Conservation (phyloP, 352 stramenopile species). For the Blastocystis sp. region DNA sequence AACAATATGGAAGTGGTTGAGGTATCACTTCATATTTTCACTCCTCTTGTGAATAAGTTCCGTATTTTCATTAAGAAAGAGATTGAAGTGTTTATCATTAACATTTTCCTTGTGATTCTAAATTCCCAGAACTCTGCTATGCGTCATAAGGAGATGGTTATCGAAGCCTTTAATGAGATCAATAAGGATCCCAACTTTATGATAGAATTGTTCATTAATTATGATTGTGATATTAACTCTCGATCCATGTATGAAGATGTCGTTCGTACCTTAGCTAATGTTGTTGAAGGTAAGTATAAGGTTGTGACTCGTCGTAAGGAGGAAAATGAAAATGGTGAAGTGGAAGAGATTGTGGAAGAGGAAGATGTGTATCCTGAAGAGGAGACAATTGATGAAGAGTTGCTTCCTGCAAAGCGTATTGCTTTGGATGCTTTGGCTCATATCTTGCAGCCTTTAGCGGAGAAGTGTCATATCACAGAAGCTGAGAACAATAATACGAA, state of each 20-base stretch:
- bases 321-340: constrained; percentile 61
- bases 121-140: constrained; percentile 91
- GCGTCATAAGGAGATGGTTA: constrained; percentile 74
- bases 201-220: constrained; percentile 97
- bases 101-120: constrained; percentile 92
- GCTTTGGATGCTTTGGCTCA: constrained; percentile 64
- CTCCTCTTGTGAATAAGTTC: constrained; percentile 81
- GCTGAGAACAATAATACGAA: constrained; percentile 56
- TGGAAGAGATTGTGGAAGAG: constrained; percentile 58
- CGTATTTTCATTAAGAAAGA: constrained; percentile 87
- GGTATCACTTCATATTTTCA: constrained; percentile 91
- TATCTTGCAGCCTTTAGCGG: constrained; percentile 63
- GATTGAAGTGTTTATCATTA: constrained; percentile 95
- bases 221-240: constrained; percentile 94
- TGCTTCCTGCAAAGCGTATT: constrained; percentile 55
- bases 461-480: constrained; percentile 61
- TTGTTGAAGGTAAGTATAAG: constrained; percentile 76
- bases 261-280: constrained; percentile 85
- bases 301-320: constrained; percentile 52
- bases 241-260: constrained; percentile 89
- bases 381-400: constrained; percentile 56
- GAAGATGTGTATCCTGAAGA: constrained; percentile 54
- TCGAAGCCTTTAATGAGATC: constrained; percentile 89
- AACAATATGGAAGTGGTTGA: constrained; percentile 88
- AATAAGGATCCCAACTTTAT: constrained; percentile 85